phyloP scores from a whole-genome alignment of 225 moss, liverwort and hornwort species.

The Climacium dendroides region DNA sequence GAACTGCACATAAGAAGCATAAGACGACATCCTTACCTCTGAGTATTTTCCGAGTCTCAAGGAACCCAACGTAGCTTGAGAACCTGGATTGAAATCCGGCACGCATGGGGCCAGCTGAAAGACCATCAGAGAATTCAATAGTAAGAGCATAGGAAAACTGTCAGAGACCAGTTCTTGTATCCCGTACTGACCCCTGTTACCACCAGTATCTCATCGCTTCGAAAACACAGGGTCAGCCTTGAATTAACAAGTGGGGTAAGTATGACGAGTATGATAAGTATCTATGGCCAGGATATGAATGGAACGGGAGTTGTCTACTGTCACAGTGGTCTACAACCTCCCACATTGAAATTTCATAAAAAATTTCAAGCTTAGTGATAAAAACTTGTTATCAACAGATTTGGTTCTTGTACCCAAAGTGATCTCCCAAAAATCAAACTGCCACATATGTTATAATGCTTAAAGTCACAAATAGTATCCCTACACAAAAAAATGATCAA shows the following conservation, averaged over 20 bases:
- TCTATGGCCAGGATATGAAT: not conserved
- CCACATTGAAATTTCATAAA: not conserved
- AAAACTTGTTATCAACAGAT: not conserved
- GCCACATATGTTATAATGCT: not conserved
- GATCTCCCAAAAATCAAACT: not conserved
- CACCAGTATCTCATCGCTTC: not conserved
- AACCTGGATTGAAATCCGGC: conserved; percentile 36
- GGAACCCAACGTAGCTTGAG: conserved; percentile 24
- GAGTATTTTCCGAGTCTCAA: conserved; percentile 80
- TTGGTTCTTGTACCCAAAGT: not conserved
- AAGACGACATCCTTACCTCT: conserved; percentile 34
- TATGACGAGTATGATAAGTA: no score
- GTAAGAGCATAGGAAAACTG: not conserved
- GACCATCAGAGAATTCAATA: not conserved
- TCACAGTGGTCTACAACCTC: not conserved
- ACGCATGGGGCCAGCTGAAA: conserved; percentile 74
- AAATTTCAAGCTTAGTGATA: not conserved
- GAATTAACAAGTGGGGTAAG: not conserved
- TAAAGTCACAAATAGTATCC: not conserved
- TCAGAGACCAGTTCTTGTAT: not conserved
- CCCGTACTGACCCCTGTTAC: not conserved
- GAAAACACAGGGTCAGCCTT: not conserved
- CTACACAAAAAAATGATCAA: not conserved
- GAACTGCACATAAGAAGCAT: not conserved
- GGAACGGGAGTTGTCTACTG: not conserved